Evolutionary conservation across 306 rosid species (phyloP).

Genomic region (Dalbergia oliveri): DNA sequence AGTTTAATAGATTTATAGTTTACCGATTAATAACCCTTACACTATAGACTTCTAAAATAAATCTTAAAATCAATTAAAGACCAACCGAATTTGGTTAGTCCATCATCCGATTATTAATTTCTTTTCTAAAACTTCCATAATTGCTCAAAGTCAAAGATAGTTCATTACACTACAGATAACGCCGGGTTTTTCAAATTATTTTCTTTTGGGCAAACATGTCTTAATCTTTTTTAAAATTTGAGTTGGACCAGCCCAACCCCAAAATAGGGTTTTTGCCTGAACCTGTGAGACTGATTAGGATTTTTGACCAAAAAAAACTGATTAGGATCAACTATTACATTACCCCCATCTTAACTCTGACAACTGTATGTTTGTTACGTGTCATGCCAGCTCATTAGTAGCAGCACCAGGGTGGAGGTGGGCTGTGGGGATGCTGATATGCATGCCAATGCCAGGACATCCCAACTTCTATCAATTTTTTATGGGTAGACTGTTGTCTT

Average conservation of each 20-base stretch:
- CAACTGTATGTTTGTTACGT: background rate
- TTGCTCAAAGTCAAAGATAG: no score
- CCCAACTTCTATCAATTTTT: background rate
- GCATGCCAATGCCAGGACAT: background rate
- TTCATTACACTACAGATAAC: no score
- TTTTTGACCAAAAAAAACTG: no score
- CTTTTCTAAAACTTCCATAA: background rate
- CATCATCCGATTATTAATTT: background rate
- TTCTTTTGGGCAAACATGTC: no score
- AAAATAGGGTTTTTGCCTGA: background rate
- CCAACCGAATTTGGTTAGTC: background rate
- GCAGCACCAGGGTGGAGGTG: background rate
- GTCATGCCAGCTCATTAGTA: background rate
- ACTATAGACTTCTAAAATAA: background rate
- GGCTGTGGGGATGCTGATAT: background rate
- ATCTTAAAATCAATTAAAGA: background rate
- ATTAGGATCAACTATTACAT: no score
- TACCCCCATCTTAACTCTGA: no score
- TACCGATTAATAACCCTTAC: no score
- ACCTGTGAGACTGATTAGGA: no score
- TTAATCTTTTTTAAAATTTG: background rate
- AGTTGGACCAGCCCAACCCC: background rate
- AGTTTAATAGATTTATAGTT: no score
- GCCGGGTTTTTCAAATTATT: no score
- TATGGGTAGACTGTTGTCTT: background rate